Percentiles rank a stretch among this genome's conserved stretches.
These are phyloP conservation scores for Phytopythium montanum DNA, from an alignment of 352 stramenopile species.

Conservation along the genomic window DNA sequence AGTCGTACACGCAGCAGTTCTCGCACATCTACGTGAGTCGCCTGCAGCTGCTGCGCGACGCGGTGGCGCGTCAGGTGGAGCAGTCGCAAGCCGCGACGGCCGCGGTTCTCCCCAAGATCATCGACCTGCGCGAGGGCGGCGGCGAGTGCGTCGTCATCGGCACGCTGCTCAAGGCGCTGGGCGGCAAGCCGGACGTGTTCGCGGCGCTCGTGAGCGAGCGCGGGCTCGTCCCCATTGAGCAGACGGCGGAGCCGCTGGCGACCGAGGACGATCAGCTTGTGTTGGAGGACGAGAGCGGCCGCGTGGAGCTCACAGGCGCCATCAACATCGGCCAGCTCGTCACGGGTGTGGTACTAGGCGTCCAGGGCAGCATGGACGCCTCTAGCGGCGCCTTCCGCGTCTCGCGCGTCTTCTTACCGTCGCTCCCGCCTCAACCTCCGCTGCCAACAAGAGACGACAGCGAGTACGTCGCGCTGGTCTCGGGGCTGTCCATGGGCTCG, in stretches of 20 bases:
- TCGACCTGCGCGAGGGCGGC: constrained; percentile 67
- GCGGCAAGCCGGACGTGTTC: constrained; percentile 77
- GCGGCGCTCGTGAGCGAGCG: constrained; percentile 69
- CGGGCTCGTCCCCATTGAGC: constrained; percentile 36
- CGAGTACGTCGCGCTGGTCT: constrained; percentile 68
- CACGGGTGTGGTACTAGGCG: constrained; percentile 72
- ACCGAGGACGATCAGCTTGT: constrained; percentile 71
- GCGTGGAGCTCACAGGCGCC: constrained; percentile 62
- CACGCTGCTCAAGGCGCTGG: constrained; percentile 81
- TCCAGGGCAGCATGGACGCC: constrained; percentile 55
- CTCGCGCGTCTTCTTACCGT: constrained; percentile 50
- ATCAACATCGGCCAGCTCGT: constrained; percentile 50
- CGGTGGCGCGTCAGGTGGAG: constrained; percentile 47
- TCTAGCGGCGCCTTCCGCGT: constrained; percentile 52
- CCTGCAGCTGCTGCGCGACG: constrained; percentile 61
- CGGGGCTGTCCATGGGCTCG: constrained; percentile 40
- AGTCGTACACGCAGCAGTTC: constrained; percentile 87
- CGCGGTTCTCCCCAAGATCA: constrained; percentile 64
- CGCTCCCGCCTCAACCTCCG: constrained; percentile 39
- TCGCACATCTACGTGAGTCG: constrained; percentile 90
- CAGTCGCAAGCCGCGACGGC: constrained; percentile 20
- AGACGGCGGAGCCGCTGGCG: constrained; percentile 35
- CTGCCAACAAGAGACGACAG: constrained; percentile 44
- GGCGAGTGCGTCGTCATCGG: constrained; percentile 72
- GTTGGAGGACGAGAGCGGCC: constrained; percentile 88